Conservation (phyloP, 805 yeast genomes). For the Starmerella stellata region DNA sequence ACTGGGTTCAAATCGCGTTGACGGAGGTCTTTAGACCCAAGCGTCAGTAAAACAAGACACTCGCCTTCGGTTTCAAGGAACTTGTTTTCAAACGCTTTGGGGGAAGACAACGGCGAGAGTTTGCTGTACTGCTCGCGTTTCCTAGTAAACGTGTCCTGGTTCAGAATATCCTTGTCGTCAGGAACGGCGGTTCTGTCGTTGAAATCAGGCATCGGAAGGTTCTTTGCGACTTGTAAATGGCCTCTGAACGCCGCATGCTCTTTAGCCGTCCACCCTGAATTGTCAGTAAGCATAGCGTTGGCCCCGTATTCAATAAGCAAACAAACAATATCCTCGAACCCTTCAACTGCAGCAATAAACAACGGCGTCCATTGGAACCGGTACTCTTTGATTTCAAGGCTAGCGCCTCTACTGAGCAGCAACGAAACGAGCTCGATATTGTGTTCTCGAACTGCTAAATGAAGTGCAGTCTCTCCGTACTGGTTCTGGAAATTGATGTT, state of each 20-base stretch:
- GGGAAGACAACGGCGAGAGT: slow-evolving; percentile 26
- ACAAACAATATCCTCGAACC: slow-evolving; percentile 39
- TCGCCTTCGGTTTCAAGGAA: slow-evolving; percentile 41
- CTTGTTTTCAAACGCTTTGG: slow-evolving; percentile 74
- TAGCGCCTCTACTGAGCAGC: slow-evolving; percentile 43
- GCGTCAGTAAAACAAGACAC: slow-evolving; percentile 56
- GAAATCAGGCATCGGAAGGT: slow-evolving; percentile 25
- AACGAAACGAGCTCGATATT: slow-evolving; percentile 36
- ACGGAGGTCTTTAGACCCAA: slow-evolving; percentile 73
- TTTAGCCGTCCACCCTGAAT: slow-evolving; percentile 93
- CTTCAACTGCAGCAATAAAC: slow-evolving; percentile 79
- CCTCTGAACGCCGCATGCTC: slow-evolving; percentile 90
- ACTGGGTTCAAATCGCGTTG: slow-evolving; percentile 37
- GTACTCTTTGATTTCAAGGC: slow-evolving; percentile 55
- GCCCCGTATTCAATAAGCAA: slow-evolving; percentile 39
- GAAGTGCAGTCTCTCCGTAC: slow-evolving; percentile 56
- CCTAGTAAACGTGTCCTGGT: not conserved
- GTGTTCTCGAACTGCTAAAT: slow-evolving; percentile 55
- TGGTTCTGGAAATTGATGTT: slow-evolving; percentile 45
- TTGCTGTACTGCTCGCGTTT: not conserved
- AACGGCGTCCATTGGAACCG: slow-evolving; percentile 91
- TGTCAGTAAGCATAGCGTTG: slow-evolving; percentile 41
- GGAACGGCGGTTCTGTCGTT: too few species aligned
- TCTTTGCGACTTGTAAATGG: slow-evolving; percentile 49
- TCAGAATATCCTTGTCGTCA: not conserved